Base-by-base conservation (phyloP, 2,329 filamentous ascomycete species). In the Nothomitra cinnamomea region DNA sequence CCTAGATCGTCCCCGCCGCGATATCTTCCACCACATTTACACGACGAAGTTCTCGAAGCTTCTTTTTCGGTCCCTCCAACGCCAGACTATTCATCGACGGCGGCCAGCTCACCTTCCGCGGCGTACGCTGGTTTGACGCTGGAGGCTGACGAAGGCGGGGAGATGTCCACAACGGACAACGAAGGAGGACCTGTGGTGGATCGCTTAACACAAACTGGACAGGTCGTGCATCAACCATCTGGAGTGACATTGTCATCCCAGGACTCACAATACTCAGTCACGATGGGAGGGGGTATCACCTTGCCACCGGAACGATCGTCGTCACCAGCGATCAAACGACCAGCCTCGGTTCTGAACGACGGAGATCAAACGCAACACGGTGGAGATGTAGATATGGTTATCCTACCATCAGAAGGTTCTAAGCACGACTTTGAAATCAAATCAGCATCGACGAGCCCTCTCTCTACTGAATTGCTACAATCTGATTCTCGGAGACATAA, bases 1-100 rank as follows among this genome's bases (percentile, higher is more conserved):
- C 53, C 45, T 17, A 49, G 45, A 17, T 40, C 53, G 12, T 54
- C 53, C 15, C 53, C 53, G 10, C 42, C 47, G 10, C 53, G 72
- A 56, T 76, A 72, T 62, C 68, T 79, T 54, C 76, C 76, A 56
- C 71, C 75, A 53, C 76, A 78, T 64, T 66, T 79, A 54, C 74
- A 76, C 62, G 69, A 72, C 63, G 73, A 76, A 62, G 68, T 74
- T 53, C 36, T 50, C 12, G 53, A 54, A 47, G 21, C 28, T 36
- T 12, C 25, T 32, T 22, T 17, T 35, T 38, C 66, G 67, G 65
- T 56, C 64, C 64, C 62, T 41, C 65, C 66, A 3, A 65, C 62
- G 53, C 66, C 59, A 51, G 63, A 65, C 52, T 59, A 59, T 50
- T 57, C 57, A 24, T 61, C 58, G 56, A 64, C 64, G 54, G 66